Evolutionary conservation across 805 yeast genomes (phyloP).

Genomic region (Starmerella kuoi): DNA sequence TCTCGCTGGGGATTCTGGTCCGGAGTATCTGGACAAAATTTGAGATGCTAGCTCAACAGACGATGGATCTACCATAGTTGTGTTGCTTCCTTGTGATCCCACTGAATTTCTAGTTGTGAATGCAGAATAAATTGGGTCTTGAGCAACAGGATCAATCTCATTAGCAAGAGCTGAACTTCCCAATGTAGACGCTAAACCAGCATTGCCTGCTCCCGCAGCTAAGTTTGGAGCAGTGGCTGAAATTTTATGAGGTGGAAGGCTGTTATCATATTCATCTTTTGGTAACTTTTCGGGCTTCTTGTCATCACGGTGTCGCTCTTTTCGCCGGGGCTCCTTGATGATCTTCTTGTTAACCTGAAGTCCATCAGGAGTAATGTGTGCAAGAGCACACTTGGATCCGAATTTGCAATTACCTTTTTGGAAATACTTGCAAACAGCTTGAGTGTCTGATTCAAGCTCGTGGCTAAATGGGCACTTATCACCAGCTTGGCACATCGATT

Average conservation of each 20-base stretch:
- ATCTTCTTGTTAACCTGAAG: conserved; percentile 45
- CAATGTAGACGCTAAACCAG: not conserved
- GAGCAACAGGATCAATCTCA: not conserved
- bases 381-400: conserved; percentile 87
- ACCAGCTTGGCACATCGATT: conserved; percentile 95
- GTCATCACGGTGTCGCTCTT: conserved; percentile 6
- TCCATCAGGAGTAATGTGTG: conserved; percentile 83
- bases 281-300: not conserved
- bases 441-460: conserved; percentile 33
- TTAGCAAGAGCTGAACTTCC: not conserved
- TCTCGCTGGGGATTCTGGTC: not conserved
- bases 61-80: conserved; percentile 9
- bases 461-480: conserved; percentile 85
- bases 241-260: not conserved
- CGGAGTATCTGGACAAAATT: conserved; percentile 14
- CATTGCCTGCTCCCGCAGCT: not conserved
- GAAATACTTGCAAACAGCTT: conserved; percentile 76
- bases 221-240: not conserved
- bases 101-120: not conserved
- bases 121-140: too few species aligned
- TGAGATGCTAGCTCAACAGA: conserved; percentile 15
- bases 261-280: not conserved
- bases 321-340: conserved; percentile 10
- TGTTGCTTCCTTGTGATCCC: conserved; percentile 9
- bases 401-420: conserved; percentile 95